A percentile compares a stretch with the other conserved stretches of the same genome.
Evolutionary conservation across 148 eudicot species (phyloP).

Genomic region (Spergularia marina): DNA sequence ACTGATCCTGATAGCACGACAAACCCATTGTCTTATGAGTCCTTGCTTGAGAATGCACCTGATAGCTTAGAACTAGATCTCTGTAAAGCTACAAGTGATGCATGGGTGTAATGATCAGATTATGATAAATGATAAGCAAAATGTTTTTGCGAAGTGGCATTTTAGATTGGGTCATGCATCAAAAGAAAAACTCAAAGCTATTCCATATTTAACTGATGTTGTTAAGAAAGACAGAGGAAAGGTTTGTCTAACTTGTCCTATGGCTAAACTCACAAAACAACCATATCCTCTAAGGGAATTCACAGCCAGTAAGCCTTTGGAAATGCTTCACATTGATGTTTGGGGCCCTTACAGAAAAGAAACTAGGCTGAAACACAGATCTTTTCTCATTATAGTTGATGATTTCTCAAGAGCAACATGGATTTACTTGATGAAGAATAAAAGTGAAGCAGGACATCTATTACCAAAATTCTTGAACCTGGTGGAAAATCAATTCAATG

Average conservation of each 20-base stretch:
- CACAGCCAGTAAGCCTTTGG: neutral
- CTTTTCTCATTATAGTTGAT: neutral
- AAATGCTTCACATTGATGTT: neutral
- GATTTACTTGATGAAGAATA: neutral
- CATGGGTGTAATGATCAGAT: fast-evolving
- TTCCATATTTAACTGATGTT: neutral
- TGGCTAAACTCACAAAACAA: neutral
- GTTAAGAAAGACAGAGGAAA: neutral
- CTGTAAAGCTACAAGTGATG: neutral
- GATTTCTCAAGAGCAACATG: neutral
- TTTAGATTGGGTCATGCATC: neutral
- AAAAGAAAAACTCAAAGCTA: neutral
- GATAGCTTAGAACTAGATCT: neutral
- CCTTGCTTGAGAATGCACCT: neutral
- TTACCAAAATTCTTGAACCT: neutral
- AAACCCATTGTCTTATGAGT: too few species aligned
- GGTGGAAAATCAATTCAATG: neutral
- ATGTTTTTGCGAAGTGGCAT: neutral
- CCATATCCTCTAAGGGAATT: neutral
- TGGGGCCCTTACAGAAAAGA: neutral
- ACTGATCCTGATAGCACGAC: neutral
- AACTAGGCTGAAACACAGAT: neutral
- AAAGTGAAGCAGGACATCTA: neutral
- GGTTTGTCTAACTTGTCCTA: neutral
- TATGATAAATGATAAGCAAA: neutral